Conservation (phyloP, 768 basidiomycete species). For the Macrolepiota albuminosa region DNA sequence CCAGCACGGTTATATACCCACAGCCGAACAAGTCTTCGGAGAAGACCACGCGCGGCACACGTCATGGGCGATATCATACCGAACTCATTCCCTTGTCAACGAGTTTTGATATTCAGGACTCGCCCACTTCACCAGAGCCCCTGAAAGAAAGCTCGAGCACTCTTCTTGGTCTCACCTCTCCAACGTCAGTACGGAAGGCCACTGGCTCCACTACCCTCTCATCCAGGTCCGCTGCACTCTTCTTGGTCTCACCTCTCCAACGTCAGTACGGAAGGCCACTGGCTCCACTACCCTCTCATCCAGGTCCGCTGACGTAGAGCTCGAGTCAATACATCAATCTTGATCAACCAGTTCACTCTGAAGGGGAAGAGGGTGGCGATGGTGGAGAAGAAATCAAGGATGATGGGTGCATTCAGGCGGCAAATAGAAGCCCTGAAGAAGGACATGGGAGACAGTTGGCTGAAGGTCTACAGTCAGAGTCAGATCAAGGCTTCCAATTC, state of each 20-base stretch:
- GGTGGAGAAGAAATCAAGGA: slow-evolving; percentile 28
- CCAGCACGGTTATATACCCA: slow-evolving; percentile 1
- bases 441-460: slow-evolving; percentile 89
- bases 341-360: slow-evolving; percentile 36
- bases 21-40: neutral
- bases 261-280: slow-evolving; percentile 10
- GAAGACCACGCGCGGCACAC: slow-evolving; percentile 23
- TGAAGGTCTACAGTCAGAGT: slow-evolving; percentile 79
- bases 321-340: slow-evolving; percentile 57
- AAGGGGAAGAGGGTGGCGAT: slow-evolving; percentile 20
- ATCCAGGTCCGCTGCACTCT: slow-evolving; percentile 31
- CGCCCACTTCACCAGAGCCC: slow-evolving; percentile 7
- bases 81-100: slow-evolving; percentile 32
- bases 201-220: slow-evolving; percentile 28
- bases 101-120: slow-evolving; percentile 11
- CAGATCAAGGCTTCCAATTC: slow-evolving; percentile 16
- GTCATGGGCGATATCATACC: slow-evolving; percentile 48
- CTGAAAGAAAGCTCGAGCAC: slow-evolving; percentile 5
- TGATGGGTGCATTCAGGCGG: slow-evolving; percentile 67
- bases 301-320: slow-evolving; percentile 43
- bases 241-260: slow-evolving; percentile 7
- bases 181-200: slow-evolving; percentile 7
- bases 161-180: slow-evolving; percentile 6
- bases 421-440: slow-evolving; percentile 77
- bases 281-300: slow-evolving; percentile 31